Evolutionary conservation across 73 alveolate genomes (phyloP), one percentile per base, ranked within the genome.

Genomic region (Stentor coeruleus): DNA sequence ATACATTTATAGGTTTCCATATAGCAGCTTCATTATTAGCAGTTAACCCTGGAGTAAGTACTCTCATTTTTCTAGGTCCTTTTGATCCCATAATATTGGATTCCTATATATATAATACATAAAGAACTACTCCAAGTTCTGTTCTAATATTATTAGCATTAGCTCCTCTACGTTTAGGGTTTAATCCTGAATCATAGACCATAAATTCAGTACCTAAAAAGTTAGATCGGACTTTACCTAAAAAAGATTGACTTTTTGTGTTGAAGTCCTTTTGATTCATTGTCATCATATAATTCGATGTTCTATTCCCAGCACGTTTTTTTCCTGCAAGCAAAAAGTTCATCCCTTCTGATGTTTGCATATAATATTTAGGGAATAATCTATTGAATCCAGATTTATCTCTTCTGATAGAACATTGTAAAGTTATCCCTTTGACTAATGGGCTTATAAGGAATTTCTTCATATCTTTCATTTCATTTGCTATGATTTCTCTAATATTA

Each of bases 21-120:
- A 82, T 58, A 37, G 74, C 60, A 3, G 57, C 39, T 30, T 89
- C 74, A 3, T 86, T 91, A 35, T 72, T 66, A 59, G 77, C 83
- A 76, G 88, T 86, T 33, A 89, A 28, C 3, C 85, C 92, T 0
- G 98, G 98, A 26, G 92, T 20, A 26, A 94, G 38, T 4, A 92
- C 93, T 73, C 86, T 76, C 98, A 94, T 94, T 85, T 92, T 94
- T 82, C 98, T 85, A 6, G 98, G 98, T 30, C 98, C 98, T 86
- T 91, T 94, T 3, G 93, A 75, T 3, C 97, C 97, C 39, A 94
- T 85, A 26, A 94, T 86, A 85, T 94, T 94, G 15, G 94, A 85
- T 66, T 66, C 40, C 79, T 66, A 66, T 28, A 26, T 66, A 0
- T 28, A 20, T 1, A 1, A 26, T 81, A 90, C 98, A 83, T 94